Evolutionary conservation across 1,284 basidiomycete genomes (phyloP), one percentile per base, ranked within the genome.

Genomic region (Apiotrichum mycotoxinovorans): DNA sequence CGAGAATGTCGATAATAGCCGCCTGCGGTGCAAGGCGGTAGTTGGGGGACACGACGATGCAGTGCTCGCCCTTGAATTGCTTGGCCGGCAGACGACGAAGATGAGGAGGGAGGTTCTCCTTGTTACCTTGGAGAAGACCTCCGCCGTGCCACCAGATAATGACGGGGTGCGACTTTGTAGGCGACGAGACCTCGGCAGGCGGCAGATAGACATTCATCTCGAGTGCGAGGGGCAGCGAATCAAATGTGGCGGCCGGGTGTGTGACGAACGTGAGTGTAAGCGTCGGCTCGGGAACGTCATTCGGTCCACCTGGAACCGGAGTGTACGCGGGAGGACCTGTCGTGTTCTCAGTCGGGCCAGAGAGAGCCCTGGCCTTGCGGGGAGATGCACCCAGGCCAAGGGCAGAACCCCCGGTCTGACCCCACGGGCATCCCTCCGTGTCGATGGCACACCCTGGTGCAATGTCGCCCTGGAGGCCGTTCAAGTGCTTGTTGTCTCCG

Each of bases 121-220:
- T 76, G 66, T 74, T 74, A 17, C 74, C 74, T 56, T 76, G 74
- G 10, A 76, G 56, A 0, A 76, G 64, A 11, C 72, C 74, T 23
- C 74, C 74, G 33, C 74, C 74, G 51, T 76, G 74, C 62, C 71
- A 76, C 74, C 74, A 76, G 42, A 76, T 64, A 15, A 76, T 64
- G 4, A 73, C 51, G 0, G 73, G 69, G 51, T 67, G 68, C 3
- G 68, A 67, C 14, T 17, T 52, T 40, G 25, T 33, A 22, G 42
- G 52, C 20, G 12, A 43, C 26, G 38, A 57, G 47, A 2, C 64
- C 51, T 20, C 38, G 18, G 41, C 34, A 0, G 66, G 42, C 18
- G 73, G 74, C 25, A 76, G 65, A 57, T 74, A 76, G 3, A 76
- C 54, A 54, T 76, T 72, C 46, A 76, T 64, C 53, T 69, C 66